Evolutionary conservation across 139 green algal species (phyloP).

Genomic region (Bryopsis sp.): DNA sequence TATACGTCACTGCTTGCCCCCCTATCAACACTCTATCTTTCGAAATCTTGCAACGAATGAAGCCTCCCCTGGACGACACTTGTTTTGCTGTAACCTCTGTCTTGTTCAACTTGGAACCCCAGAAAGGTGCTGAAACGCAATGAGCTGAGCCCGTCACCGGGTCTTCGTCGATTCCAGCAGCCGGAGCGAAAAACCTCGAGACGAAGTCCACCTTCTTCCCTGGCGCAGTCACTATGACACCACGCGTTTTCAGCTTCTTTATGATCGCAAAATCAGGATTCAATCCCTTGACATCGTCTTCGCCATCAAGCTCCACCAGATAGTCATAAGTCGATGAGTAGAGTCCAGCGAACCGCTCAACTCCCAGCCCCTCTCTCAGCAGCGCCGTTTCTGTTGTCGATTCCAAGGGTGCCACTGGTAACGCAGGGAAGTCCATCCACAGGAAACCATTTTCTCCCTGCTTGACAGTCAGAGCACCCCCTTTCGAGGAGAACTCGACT

Average conservation of each 20-base stretch:
- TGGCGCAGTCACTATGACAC: constrained; percentile 22
- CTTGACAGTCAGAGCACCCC: neutral
- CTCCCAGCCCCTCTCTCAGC: neutral
- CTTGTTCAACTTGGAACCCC: constrained; percentile 23
- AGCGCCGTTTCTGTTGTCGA: neutral
- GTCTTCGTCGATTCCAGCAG: constrained; percentile 62
- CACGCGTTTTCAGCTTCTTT: constrained; percentile 10
- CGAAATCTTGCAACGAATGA: neutral
- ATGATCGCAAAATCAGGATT: constrained; percentile 19
- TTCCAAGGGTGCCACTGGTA: neutral
- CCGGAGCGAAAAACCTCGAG: constrained; percentile 63
- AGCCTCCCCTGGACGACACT: constrained; percentile 26
- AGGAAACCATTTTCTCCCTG: neutral
- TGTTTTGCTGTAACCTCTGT: constrained; percentile 26
- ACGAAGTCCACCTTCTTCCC: constrained; percentile 3
- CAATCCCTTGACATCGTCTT: constrained; percentile 20
- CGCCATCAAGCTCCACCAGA: neutral
- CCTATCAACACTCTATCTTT: constrained; percentile 5
- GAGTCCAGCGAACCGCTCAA: neutral
- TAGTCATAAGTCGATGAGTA: constrained; percentile 5
- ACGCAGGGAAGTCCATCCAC: constrained; percentile 8
- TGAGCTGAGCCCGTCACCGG: constrained; percentile 63
- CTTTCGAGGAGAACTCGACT: constrained; percentile 1
- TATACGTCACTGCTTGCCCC: neutral
- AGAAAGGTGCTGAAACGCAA: constrained; percentile 38